These are phyloP conservation scores for Nicotiana obtusifolia DNA, from an alignment of 257 asterid species.

Conservation along the genomic window DNA sequence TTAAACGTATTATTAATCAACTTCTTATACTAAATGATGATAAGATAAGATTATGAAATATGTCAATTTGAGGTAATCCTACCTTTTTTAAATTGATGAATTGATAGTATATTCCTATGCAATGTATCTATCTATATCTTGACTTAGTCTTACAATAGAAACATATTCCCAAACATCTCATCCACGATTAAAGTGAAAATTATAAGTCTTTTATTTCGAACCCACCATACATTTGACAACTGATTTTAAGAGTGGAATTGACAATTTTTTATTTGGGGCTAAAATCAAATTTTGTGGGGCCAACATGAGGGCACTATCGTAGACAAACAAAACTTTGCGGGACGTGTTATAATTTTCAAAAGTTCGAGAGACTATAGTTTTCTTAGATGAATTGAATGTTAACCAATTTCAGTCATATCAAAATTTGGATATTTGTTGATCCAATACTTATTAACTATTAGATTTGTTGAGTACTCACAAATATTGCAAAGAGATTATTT, in stretches of 20 bases:
- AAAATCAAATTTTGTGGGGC: background rate
- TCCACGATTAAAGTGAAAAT: background rate
- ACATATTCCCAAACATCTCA: background rate
- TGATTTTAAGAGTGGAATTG: background rate
- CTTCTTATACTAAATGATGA: background rate
- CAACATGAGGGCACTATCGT: background rate
- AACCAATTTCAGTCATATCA: background rate
- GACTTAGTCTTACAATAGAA: background rate
- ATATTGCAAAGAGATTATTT: no score
- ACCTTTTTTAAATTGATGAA: background rate
- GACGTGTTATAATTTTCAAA: background rate
- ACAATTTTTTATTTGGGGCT: background rate
- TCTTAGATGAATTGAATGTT: background rate
- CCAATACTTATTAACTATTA: no score
- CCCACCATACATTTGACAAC: background rate
- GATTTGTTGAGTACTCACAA: no score
- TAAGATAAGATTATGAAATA: background rate
- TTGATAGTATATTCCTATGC: background rate
- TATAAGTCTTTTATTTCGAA: background rate
- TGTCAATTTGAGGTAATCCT: background rate
- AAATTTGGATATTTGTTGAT: no score
- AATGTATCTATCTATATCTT: background rate
- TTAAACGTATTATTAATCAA: background rate
- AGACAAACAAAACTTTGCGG: background rate
- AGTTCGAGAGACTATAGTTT: background rate